phyloP scores from a whole-genome alignment of 2,329 filamentous ascomycete species.

The Colletotrichum camelliae region DNA sequence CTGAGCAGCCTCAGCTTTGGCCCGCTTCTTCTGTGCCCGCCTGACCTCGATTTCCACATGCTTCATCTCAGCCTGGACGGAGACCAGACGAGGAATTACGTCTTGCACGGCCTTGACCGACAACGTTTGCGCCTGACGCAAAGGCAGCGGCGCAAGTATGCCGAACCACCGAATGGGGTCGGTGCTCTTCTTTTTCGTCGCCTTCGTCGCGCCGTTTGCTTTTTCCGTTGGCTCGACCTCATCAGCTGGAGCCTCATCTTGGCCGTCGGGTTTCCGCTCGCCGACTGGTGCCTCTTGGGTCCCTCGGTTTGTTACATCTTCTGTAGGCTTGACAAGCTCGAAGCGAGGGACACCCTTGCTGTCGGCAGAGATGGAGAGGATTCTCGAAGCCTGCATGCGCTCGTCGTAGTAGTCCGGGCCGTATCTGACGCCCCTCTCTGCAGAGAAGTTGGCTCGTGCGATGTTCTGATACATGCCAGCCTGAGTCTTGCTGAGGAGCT shows the following conservation, averaged over 20 bases:
- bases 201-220: neutral
- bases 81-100: constrained; percentile 61
- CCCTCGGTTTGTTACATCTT: constrained; percentile 7
- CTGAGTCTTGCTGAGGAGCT: constrained; percentile 58
- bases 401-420: constrained; percentile 76
- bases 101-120: constrained; percentile 62
- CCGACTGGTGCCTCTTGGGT: constrained; percentile 12
- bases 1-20: constrained; percentile 47
- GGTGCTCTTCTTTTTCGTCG: constrained; percentile 18
- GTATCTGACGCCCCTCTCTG: constrained; percentile 67
- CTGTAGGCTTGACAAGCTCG: constrained; percentile 21
- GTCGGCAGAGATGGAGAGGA: constrained; percentile 37
- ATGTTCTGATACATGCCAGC: constrained; percentile 62
- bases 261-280: neutral
- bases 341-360: constrained; percentile 25
- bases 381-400: constrained; percentile 68
- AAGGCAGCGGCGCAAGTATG: constrained; percentile 54
- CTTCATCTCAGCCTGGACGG: constrained; percentile 65
- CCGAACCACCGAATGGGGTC: constrained; percentile 68
- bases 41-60: constrained; percentile 73
- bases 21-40: constrained; percentile 60
- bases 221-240: constrained; percentile 8
- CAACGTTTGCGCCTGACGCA: constrained; percentile 63
- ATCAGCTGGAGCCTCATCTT: neutral
- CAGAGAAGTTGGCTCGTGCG: constrained; percentile 78